phyloP scores from a whole-genome alignment of 225 moss, liverwort and hornwort genomes.

The Physcomitrellopsis africana region DNA sequence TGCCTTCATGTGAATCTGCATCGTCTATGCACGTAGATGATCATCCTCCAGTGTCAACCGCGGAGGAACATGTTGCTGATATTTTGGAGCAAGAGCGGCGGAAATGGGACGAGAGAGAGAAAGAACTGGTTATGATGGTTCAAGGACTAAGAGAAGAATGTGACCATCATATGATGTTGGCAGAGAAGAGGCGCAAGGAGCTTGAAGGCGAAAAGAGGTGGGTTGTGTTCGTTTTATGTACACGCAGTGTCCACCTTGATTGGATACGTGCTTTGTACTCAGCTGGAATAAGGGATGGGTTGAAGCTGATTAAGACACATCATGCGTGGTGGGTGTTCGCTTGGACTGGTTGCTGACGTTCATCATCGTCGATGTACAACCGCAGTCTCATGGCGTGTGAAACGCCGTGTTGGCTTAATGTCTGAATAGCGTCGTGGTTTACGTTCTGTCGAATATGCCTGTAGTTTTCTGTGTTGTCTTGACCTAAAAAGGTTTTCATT shows the following conservation, averaged over 20 bases:
- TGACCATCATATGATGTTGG: slow-evolving; percentile 60
- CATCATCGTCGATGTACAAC: no score
- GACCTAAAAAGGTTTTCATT: background rate
- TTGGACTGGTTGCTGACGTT: no score
- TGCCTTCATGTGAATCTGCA: slow-evolving; percentile 21
- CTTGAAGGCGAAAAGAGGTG: slow-evolving; percentile 84
- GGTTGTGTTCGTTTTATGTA: background rate
- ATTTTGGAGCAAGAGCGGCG: slow-evolving; percentile 33
- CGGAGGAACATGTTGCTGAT: slow-evolving; percentile 23
- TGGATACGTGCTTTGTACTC: no score
- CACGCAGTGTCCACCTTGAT: no score
- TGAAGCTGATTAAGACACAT: no score
- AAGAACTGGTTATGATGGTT: slow-evolving; percentile 61
- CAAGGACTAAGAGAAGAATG: slow-evolving; percentile 72
- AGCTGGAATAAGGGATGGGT: no score
- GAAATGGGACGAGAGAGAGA: slow-evolving; percentile 57
- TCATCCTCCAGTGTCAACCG: slow-evolving; percentile 12
- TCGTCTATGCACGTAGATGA: background rate
- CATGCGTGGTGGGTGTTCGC: no score
- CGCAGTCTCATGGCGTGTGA: no score
- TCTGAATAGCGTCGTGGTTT: no score
- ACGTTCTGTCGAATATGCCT: no score
- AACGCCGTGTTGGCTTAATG: no score
- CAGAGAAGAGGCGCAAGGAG: slow-evolving; percentile 71
- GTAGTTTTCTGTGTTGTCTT: no score